Evolutionary conservation across 2,329 filamentous ascomycete genomes (phyloP).

Genomic region (Phialophora macrospora): DNA sequence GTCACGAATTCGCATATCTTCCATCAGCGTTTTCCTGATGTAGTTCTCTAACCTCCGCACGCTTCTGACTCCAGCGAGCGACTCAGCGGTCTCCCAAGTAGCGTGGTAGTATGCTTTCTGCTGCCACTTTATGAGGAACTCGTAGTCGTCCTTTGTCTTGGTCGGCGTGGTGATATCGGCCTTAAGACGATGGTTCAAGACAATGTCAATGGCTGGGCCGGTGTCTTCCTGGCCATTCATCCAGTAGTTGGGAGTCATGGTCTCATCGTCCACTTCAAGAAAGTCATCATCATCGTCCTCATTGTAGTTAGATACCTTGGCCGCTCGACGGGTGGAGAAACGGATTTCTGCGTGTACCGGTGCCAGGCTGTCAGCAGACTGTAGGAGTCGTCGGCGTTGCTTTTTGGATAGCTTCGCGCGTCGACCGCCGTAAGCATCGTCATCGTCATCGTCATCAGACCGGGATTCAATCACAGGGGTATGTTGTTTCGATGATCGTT

Average conservation of each 20-base stretch:
- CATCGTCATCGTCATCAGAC: slow-evolving; percentile 70
- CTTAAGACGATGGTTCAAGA: slow-evolving; percentile 82
- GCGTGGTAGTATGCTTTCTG: slow-evolving; percentile 93
- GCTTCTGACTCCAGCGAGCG: slow-evolving; percentile 76
- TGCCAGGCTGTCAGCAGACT: slow-evolving; percentile 66
- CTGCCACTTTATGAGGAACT: slow-evolving; percentile 96
- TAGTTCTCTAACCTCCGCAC: slow-evolving; percentile 94
- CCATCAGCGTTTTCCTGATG: slow-evolving; percentile 78
- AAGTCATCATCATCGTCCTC: slow-evolving; percentile 67
- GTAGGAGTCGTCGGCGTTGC: slow-evolving; percentile 71
- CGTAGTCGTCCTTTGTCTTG: slow-evolving; percentile 73
- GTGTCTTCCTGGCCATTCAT: slow-evolving; percentile 72
- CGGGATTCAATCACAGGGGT: slow-evolving; percentile 50
- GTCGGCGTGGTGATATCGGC: slow-evolving; percentile 59
- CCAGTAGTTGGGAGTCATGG: slow-evolving; percentile 72
- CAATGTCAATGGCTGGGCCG: slow-evolving; percentile 84
- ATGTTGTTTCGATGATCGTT: slow-evolving; percentile 56
- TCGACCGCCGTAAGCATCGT: slow-evolving; percentile 76
- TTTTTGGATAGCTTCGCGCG: slow-evolving; percentile 75
- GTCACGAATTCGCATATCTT: slow-evolving; percentile 76
- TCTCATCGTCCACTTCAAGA: slow-evolving; percentile 61
- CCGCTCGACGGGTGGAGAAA: slow-evolving; percentile 80
- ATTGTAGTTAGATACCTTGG: slow-evolving; percentile 73
- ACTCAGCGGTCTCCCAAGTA: slow-evolving; percentile 85
- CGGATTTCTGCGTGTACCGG: slow-evolving; percentile 78